phyloP scores from a whole-genome alignment of 495 filamentous ascomycete genomes.

The Talaromyces liani region DNA sequence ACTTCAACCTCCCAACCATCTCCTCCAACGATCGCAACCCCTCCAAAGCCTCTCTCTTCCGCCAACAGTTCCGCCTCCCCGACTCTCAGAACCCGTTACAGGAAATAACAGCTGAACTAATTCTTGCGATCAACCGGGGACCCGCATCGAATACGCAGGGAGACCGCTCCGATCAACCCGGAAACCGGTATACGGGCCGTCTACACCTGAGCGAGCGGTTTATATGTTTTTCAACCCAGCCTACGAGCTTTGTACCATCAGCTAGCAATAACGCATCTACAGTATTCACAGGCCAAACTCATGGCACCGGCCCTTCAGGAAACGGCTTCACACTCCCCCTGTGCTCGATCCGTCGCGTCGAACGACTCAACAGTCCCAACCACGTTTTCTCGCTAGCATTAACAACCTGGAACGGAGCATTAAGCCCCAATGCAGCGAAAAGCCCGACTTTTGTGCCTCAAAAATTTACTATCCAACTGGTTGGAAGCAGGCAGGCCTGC shows the following conservation, averaged over 20 bases:
- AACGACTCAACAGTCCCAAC: conserved; percentile 82
- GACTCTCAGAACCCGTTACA: conserved; percentile 84
- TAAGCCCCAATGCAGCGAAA: conserved; percentile 44
- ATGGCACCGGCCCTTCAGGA: conserved; percentile 85
- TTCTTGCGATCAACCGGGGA: conserved; percentile 57
- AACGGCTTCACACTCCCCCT: conserved; percentile 97
- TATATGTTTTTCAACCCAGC: conserved; percentile 91
- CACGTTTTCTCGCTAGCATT: conserved; percentile 89
- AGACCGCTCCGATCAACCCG: conserved; percentile 51
- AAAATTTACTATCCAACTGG: conserved; percentile 82
- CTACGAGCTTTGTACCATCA: conserved; percentile 74
- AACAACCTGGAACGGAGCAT: conserved; percentile 86
- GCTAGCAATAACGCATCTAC: conserved; percentile 69
- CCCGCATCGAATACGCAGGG: conserved; percentile 42
- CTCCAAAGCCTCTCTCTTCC: conserved; percentile 88
- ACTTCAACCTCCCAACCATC: conserved; percentile 49
- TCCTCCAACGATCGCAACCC: conserved; percentile 62
- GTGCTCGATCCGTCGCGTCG: conserved; percentile 82
- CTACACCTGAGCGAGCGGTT: conserved; percentile 90
- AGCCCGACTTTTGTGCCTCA: conserved; percentile 55
- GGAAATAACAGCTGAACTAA: conserved; percentile 93
- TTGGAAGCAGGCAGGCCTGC: conserved; percentile 78
- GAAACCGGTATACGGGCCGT: conserved; percentile 85
- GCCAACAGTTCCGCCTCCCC: conserved; percentile 91
- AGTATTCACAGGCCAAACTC: conserved; percentile 78